A percentile compares a stretch with the other conserved stretches of the same genome.
These are phyloP conservation scores for Globisporangium iwayamae DNA, from an alignment of 352 stramenopile genomes.

Conservation along the genomic window DNA sequence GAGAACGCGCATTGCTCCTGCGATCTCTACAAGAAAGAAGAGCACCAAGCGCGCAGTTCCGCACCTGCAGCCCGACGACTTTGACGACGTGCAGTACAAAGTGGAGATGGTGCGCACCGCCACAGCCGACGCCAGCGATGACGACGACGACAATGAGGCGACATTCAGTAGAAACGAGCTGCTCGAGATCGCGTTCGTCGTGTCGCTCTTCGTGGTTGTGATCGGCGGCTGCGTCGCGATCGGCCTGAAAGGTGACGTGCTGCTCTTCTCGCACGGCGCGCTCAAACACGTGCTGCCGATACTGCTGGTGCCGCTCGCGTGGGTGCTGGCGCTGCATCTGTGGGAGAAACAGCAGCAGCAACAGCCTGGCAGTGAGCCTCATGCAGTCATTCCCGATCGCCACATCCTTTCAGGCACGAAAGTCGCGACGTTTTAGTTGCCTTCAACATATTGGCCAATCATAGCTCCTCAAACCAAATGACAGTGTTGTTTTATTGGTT, in stretches of 20 bases:
- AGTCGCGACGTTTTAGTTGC: constrained; percentile 20
- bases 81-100: constrained; percentile 62
- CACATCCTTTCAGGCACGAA: constrained; percentile 12
- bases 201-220: constrained; percentile 23
- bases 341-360: constrained; percentile 33
- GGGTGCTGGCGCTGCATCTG: constrained; percentile 39
- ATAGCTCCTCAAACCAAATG: background rate
- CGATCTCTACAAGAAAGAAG: background rate
- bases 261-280: constrained; percentile 27
- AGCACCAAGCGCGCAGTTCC: constrained; percentile 12
- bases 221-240: constrained; percentile 35
- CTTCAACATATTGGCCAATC: constrained; percentile 9
- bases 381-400: background rate
- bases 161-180: constrained; percentile 22
- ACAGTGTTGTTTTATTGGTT: constrained; percentile 1
- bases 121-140: constrained; percentile 10
- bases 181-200: constrained; percentile 31
- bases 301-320: constrained; percentile 42
- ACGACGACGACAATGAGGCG: constrained; percentile 1
- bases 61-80: constrained; percentile 49
- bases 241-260: constrained; percentile 34
- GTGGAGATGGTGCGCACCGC: constrained; percentile 46
- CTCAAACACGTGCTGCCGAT: constrained; percentile 44
- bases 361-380: constrained; percentile 5
- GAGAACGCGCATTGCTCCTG: background rate